Conservation (phyloP, 1,284 basidiomycete species). For the Rhodofomes roseus region DNA sequence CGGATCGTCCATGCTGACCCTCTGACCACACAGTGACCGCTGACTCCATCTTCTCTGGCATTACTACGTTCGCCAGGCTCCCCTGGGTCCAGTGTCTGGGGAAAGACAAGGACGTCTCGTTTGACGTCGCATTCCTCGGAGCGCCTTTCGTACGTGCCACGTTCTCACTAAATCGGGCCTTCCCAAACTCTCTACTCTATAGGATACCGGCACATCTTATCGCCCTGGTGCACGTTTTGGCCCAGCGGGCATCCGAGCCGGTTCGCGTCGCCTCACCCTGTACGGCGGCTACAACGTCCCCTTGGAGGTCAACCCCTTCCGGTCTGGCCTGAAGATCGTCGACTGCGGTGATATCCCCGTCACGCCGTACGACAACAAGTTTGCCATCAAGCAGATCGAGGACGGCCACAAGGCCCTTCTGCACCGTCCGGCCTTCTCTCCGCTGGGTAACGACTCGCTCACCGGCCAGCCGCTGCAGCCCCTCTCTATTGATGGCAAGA, state of each 20-base stretch:
- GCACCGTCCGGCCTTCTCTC: conserved; percentile 54
- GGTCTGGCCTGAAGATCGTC: conserved; percentile 56
- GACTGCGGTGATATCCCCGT: conserved; percentile 67
- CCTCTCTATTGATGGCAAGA: conserved; percentile 56
- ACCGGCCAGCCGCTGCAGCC: conserved; percentile 53
- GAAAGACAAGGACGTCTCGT: conserved; percentile 46
- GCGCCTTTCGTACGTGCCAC: conserved; percentile 63
- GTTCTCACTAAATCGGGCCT: conserved; percentile 6
- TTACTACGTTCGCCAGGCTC: conserved; percentile 71
- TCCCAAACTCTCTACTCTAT: not conserved
- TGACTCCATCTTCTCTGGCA: conserved; percentile 69
- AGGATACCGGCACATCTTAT: conserved; percentile 76
- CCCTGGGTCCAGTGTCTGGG: conserved; percentile 74
- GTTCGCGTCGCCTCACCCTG: conserved; percentile 67
- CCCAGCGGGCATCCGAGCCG: conserved; percentile 71
- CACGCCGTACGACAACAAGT: conserved; percentile 66
- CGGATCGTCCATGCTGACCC: not conserved
- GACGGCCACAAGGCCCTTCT: conserved; percentile 60
- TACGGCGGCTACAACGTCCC: conserved; percentile 77
- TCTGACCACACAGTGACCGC: conserved; percentile 49
- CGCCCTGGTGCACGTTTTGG: conserved; percentile 79
- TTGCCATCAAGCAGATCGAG: conserved; percentile 73
- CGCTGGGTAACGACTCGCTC: conserved; percentile 54
- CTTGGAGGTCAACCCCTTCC: conserved; percentile 65
- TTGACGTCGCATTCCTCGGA: conserved; percentile 78